Base-by-base conservation (phyloP, 768 basidiomycete genomes). In the Rhodosporidiobolus odoratus region DNA sequence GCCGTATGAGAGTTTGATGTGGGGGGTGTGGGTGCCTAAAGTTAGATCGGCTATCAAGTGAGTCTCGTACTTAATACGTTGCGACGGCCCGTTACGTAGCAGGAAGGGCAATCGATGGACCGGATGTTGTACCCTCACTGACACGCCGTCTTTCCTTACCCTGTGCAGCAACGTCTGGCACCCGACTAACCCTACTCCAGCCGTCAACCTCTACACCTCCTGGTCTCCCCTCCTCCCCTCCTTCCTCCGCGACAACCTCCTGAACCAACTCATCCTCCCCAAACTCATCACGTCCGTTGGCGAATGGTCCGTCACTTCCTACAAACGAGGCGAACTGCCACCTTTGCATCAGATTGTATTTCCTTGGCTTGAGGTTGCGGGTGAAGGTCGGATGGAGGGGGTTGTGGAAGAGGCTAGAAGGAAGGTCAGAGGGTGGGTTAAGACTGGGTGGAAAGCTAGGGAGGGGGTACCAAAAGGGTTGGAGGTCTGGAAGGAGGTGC, bases 1-100 rank as follows among this genome's bases (percentile, higher is more conserved):
- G 23, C 88, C 95, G 0, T 99, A 91, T 78, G 96, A 99, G 78
- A 91, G 89, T 69, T 82, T 98, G 34, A 80, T 98, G 21, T 98
- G 96, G 94, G 91, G 88, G 73, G 83, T 90, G 16, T 99, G 94
- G 96, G 81, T 99, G 35, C 96, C 96, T 0, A 91, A 87, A 81
- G 88, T 98, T n/a, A 86, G 96, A 35, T 91, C 91, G 0, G 84
- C 86, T 17, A 88, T 98, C 78, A 98, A 98, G 83, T 84, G 58
- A 75, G 83, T 79, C 23, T 16, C 32, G 25, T 4, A 12, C 41
- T 23, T 27, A 27, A 16, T 43, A 50, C 38, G 48, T 50, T 56
- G 48, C 48, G 9, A 23, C 21, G 48, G 48, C 48, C n/a, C n/a
- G n/a, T 50, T 23, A 23, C 48, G 12, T n/a, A 7, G 7, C 21